Conservation (phyloP, 2,329 filamentous ascomycete genomes). For the Ophiocordyceps robertsii region DNA sequence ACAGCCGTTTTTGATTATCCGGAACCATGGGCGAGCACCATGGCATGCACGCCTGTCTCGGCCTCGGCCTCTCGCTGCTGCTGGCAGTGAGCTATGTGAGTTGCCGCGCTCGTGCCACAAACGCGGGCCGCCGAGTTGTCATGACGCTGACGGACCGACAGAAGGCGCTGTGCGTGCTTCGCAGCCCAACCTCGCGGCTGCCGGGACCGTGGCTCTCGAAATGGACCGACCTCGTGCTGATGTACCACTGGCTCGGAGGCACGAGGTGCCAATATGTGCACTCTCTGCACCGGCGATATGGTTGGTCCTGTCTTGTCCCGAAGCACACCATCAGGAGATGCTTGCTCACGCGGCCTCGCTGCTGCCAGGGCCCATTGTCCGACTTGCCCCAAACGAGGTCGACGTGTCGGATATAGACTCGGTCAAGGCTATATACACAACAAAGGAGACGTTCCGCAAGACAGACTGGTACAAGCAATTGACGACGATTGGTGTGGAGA, state of each 20-base stretch:
- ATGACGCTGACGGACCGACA: background rate
- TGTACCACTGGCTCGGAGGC: constrained; percentile 1
- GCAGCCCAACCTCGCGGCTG: background rate
- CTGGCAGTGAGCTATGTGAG: background rate
- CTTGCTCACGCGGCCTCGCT: background rate
- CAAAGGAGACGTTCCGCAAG: constrained; percentile 11
- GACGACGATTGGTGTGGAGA: constrained; percentile 5
- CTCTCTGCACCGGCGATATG: constrained; percentile 10
- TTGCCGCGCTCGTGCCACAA: background rate
- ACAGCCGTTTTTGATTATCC: too few relatives aligned
- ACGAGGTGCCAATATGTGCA: constrained; percentile 8
- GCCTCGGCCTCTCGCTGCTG: background rate
- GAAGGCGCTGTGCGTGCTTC: background rate
- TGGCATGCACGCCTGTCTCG: too few relatives aligned
- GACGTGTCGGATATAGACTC: constrained; percentile 8
- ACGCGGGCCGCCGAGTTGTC: background rate
- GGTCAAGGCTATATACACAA: constrained; percentile 18
- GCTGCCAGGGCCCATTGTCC: constrained; percentile 10
- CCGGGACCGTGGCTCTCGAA: constrained; percentile 5
- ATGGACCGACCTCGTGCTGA: constrained; percentile 1
- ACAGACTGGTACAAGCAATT: constrained; percentile 8
- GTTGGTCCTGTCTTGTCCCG: background rate
- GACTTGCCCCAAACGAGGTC: constrained; percentile 10
- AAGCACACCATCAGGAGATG: background rate
- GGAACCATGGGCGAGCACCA: too few relatives aligned